A percentile compares a stretch with the other conserved stretches of the same genome.
Evolutionary conservation across 2,329 filamentous ascomycete species (phyloP).

Genomic region (Ophiocordyceps camponoti-saundersi): DNA sequence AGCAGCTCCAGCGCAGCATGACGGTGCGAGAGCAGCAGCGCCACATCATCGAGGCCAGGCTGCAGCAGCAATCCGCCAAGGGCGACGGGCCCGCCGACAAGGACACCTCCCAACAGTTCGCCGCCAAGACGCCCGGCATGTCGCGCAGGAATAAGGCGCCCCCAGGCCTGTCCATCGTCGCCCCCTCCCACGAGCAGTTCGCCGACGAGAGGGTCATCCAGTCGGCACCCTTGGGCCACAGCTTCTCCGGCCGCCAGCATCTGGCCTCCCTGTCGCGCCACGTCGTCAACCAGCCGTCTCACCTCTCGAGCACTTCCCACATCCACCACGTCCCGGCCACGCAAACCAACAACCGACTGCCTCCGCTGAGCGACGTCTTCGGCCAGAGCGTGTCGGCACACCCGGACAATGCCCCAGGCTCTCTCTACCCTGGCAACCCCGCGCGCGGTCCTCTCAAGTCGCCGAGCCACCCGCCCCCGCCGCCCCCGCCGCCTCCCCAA

Average conservation of each 20-base stretch:
- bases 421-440: constrained; percentile 43
- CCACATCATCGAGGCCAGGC: constrained; percentile 80
- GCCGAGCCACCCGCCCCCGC: constrained; percentile 49
- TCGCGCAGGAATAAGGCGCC: constrained; percentile 65
- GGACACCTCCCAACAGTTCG: constrained; percentile 30
- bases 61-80: constrained; percentile 75
- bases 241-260: constrained; percentile 81
- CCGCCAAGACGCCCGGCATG: constrained; percentile 56
- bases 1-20: constrained; percentile 86
- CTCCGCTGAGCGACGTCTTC: constrained; percentile 90
- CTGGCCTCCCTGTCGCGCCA: constrained; percentile 62
- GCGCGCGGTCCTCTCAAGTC: constrained; percentile 55
- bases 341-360: constrained; percentile 81
- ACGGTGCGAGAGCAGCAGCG: constrained; percentile 87
- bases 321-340: constrained; percentile 79
- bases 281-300: constrained; percentile 65
- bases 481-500: constrained; percentile 26
- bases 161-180: constrained; percentile 83
- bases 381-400: constrained; percentile 56
- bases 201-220: constrained; percentile 91
- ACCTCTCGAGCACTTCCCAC: constrained; percentile 68
- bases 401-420: constrained; percentile 31
- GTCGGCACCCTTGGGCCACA: constrained; percentile 85
- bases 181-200: constrained; percentile 81
- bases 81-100: constrained; percentile 47